A percentile compares a stretch with the other conserved stretches of the same genome.
Evolutionary conservation across 1,284 basidiomycete genomes (phyloP).

Genomic region (Sporisorium exsertum): DNA sequence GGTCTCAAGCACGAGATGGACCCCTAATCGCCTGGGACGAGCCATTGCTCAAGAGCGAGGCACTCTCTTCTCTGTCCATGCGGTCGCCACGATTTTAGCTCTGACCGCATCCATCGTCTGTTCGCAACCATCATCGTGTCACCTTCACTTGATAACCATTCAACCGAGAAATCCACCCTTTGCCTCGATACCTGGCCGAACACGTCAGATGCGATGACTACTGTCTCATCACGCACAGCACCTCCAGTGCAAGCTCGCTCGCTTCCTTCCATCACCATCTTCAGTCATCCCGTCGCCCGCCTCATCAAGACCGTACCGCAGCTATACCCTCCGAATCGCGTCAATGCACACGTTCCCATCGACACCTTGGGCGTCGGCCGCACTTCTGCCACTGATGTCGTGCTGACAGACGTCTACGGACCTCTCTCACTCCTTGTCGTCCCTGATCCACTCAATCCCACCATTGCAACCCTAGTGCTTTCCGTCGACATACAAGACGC

Average conservation of each 20-base stretch:
- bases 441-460: slow-evolving; percentile 38
- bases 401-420: slow-evolving; percentile 42
- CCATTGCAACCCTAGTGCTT: slow-evolving; percentile 47
- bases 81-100: no score
- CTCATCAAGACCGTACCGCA: slow-evolving; percentile 51
- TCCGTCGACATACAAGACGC: slow-evolving; percentile 34
- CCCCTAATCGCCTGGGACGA: neutral
- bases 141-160: neutral
- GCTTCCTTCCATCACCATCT: slow-evolving; percentile 40
- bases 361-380: slow-evolving; percentile 39
- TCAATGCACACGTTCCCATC: slow-evolving; percentile 38
- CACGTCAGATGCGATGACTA: no score
- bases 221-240: neutral
- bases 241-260: slow-evolving; percentile 9
- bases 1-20: no score
- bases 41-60: neutral
- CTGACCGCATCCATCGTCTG: neutral
- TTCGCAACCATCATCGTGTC: neutral
- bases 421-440: slow-evolving; percentile 43
- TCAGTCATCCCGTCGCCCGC: slow-evolving; percentile 44
- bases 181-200: neutral
- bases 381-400: slow-evolving; percentile 20
- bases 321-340: slow-evolving; percentile 19
- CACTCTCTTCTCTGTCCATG: no score
- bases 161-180: slow-evolving; percentile 2